Evolutionary conservation across 2,329 filamentous ascomycete species (phyloP), one percentile per base, ranked within the genome.

Genomic region (Neoascochyta sp.): DNA sequence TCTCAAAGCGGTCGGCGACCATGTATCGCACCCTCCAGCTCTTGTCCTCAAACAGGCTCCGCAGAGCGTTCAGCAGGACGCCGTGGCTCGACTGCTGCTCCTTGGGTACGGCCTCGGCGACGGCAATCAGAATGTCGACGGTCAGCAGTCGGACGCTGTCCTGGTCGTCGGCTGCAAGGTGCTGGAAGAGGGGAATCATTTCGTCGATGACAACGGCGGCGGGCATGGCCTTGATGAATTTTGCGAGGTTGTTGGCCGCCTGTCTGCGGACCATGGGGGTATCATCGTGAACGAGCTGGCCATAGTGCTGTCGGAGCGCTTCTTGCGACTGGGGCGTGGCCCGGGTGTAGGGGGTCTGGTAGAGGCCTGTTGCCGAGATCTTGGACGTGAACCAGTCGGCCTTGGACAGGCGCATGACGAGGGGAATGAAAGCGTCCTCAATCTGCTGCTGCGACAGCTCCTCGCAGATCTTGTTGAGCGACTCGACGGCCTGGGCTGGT

Each of bases 301-400:
- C 82, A 54, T 96, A 98, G 58, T 95, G 87, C 66, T 90, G 83
- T 58, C 92, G 80, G 37, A 98, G 81, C 52, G 82, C 83, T 69
- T 95, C 87, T 69, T 98, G 92, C 48, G 89, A 80, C n/a, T 81
- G 75, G 29, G 83, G 76, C 32, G 87, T 83, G 38, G 92, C 87
- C 73, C 93, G 94, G 56, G 81, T 83, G 73, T 98, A 98, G 45
- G 92, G 90, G 27, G 81, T 79, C 62, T 86, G 92, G 72, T 90
- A 98, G 43, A 98, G 83, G 43, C 92, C 92, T 46, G 90, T 95
- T 42, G 90, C 92, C 17, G 92, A 98, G 46, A 98, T 92, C 71
- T 96, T 98, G 46, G 92, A 96, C 35, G 92, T 98, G 68, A 98
- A 98, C 92, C 92, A 98, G 70, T 98, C 92, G 68, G 92, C 92